phyloP scores from a whole-genome alignment of 1,284 basidiomycete genomes.

The Boletus hoseneyae region DNA sequence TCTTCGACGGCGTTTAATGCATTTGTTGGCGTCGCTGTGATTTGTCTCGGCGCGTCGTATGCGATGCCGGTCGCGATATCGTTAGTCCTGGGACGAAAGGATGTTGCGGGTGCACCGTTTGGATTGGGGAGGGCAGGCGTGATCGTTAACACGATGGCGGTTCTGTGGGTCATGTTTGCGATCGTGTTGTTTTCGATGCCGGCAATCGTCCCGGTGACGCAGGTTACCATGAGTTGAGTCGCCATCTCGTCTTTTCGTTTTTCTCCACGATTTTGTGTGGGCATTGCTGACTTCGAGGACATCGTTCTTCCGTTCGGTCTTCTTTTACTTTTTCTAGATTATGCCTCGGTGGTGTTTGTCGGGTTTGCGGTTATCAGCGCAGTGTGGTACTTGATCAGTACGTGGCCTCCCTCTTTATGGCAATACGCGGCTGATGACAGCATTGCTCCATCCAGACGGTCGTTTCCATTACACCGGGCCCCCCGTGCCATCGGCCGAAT shows the following conservation, averaged over 20 bases:
- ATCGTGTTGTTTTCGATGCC: slow-evolving; percentile 61
- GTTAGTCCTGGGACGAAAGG: slow-evolving; percentile 37
- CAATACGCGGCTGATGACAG: too few species aligned
- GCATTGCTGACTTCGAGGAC: slow-evolving; percentile 1
- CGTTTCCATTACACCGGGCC: too few species aligned
- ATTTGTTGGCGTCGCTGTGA: slow-evolving; percentile 53
- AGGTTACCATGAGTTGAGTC: slow-evolving; percentile 43
- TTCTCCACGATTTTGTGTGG: too few species aligned
- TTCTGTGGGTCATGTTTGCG: slow-evolving; percentile 50
- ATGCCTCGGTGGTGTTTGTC: slow-evolving; percentile 60
- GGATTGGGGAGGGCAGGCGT: slow-evolving; percentile 40
- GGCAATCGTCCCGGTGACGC: slow-evolving; percentile 45
- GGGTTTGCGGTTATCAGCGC: slow-evolving; percentile 52
- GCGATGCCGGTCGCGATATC: slow-evolving; percentile 50
- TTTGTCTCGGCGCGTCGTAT: slow-evolving; percentile 53
- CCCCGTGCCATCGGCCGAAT: too few species aligned
- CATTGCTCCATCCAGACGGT: too few species aligned
- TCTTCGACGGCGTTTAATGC: slow-evolving; percentile 56
- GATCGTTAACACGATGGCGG: slow-evolving; percentile 40
- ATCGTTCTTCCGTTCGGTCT: background rate
- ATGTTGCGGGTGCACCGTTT: slow-evolving; percentile 44
- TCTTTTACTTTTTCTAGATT: slow-evolving; percentile 37
- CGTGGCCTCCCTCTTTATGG: slow-evolving; percentile 19
- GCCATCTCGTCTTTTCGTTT: too few species aligned
- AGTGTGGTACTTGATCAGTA: slow-evolving; percentile 56